Evolutionary conservation across 805 yeast genomes (phyloP).

Genomic region (Candida suzukii): DNA sequence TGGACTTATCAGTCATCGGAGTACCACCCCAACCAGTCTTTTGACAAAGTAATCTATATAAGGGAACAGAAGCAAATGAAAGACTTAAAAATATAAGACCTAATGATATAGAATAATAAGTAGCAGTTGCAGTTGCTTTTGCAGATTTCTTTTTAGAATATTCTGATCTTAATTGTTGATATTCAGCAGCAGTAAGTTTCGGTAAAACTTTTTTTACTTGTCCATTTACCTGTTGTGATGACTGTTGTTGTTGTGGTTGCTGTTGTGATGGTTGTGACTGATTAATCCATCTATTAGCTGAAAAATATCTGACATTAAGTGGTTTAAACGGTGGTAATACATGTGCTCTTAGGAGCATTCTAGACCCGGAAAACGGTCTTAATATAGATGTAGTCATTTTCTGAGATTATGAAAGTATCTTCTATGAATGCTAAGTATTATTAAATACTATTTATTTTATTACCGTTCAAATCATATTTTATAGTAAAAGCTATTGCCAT

Average conservation of each 20-base stretch:
- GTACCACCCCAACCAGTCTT: constrained; percentile 95
- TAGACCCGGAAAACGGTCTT: no score
- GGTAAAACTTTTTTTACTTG: constrained; percentile 16
- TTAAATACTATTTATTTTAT: no score
- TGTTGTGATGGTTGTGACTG: no score
- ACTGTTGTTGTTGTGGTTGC: neutral
- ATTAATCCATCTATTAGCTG: no score
- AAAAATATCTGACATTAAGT: no score
- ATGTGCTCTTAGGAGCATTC: no score
- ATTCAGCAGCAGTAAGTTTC: constrained; percentile 25
- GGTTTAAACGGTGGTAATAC: no score
- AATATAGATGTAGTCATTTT: no score
- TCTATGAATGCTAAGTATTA: no score
- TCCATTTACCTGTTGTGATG: constrained; percentile 3
- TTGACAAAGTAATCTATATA: constrained; percentile 86
- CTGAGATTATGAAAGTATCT: no score
- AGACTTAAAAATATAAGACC: constrained; percentile 66
- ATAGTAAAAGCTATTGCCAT: no score
- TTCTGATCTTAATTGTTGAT: constrained; percentile 17
- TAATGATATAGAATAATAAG: constrained; percentile 62
- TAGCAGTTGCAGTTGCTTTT: constrained; percentile 43
- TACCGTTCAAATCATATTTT: no score
- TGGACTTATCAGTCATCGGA: constrained; percentile 78
- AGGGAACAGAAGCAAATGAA: constrained; percentile 86
- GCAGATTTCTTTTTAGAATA: constrained; percentile 20